phyloP scores from a whole-genome alignment of 169 alveolate genomes.

The Babesia caballi region DNA sequence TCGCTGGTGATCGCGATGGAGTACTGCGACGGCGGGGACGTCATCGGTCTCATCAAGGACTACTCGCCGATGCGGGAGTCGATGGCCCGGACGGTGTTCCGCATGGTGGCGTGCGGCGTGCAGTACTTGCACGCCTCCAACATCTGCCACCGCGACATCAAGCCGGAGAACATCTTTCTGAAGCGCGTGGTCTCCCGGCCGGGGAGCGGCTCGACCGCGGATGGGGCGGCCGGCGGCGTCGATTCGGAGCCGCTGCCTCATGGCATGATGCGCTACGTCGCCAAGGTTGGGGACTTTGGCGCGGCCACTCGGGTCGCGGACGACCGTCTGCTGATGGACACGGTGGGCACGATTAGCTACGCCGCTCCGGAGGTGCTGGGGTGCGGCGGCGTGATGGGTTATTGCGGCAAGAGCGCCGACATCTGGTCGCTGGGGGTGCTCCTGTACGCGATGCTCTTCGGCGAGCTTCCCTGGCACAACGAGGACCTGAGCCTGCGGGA shows the following conservation, averaged over 20 bases:
- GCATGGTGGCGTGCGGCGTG: slow-evolving; percentile 75
- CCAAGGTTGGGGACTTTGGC: slow-evolving; percentile 95
- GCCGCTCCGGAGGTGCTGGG: slow-evolving; percentile 83
- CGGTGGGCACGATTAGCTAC: slow-evolving; percentile 79
- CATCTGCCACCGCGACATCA: slow-evolving; percentile 87
- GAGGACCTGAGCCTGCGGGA: slow-evolving; percentile 67
- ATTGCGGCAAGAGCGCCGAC: slow-evolving; percentile 93
- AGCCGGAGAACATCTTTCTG: slow-evolving; percentile 90
- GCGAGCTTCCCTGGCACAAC: slow-evolving; percentile 95
- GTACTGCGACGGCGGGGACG: slow-evolving; percentile 88
- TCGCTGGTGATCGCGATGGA: slow-evolving; percentile 82
- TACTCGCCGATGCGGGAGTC: slow-evolving; percentile 70
- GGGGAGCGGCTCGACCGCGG: background rate
- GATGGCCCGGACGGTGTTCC: slow-evolving; percentile 74
- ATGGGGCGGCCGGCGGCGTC: background rate
- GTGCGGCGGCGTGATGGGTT: slow-evolving; percentile 74
- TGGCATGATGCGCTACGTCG: slow-evolving; percentile 77
- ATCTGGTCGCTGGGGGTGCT: slow-evolving; percentile 97
- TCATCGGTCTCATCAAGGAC: slow-evolving; percentile 83
- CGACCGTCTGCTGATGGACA: slow-evolving; percentile 62
- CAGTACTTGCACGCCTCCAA: slow-evolving; percentile 77
- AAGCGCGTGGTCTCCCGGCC: slow-evolving; percentile 61
- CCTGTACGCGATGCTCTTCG: slow-evolving; percentile 94
- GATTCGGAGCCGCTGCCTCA: background rate
- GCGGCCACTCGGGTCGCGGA: slow-evolving; percentile 61